Conservation (phyloP, 768 basidiomycete genomes). For the Russula griseocarnosa region DNA sequence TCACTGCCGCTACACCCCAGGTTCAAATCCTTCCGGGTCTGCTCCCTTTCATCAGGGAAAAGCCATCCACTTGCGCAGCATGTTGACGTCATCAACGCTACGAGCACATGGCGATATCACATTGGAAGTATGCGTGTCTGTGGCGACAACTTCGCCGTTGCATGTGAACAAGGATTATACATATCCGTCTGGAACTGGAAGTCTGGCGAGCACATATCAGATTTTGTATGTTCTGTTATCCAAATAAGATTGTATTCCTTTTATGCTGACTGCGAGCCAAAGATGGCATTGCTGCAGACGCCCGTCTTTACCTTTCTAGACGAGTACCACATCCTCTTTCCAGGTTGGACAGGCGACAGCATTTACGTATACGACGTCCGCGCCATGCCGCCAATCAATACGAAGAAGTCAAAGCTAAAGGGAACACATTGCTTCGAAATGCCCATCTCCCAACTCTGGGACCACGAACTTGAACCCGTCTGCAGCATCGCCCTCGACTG, state of each 20-base stretch:
- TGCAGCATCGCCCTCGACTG: slow-evolving; percentile 1
- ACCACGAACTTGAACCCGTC: not conserved
- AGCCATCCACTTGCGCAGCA: slow-evolving; percentile 1
- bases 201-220: slow-evolving; percentile 15
- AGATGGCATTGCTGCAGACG: slow-evolving; percentile 8
- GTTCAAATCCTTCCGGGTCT: slow-evolving; percentile 8
- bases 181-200: slow-evolving; percentile 19
- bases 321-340: slow-evolving; percentile 19
- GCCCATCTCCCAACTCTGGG: not conserved
- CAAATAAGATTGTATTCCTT: not conserved
- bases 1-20: not conserved
- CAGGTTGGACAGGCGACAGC: slow-evolving; percentile 6
- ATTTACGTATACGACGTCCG: slow-evolving; percentile 17
- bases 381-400: slow-evolving; percentile 10
- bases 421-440: slow-evolving; percentile 22
- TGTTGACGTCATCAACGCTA: not conserved
- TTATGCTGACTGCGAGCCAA: not conserved
- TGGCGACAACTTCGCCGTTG: slow-evolving; percentile 11
- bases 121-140: slow-evolving; percentile 11
- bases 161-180: slow-evolving; percentile 11
- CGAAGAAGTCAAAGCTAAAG: not conserved
- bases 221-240: slow-evolving; percentile 13
- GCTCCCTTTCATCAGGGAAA: not conserved
- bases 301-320: slow-evolving; percentile 16
- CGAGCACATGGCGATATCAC: slow-evolving; percentile 3